A percentile compares a stretch with the other conserved stretches of the same genome.
Evolutionary conservation across 164 flowering plant genomes (phyloP).

Genomic region (Tetracentron sinense): DNA sequence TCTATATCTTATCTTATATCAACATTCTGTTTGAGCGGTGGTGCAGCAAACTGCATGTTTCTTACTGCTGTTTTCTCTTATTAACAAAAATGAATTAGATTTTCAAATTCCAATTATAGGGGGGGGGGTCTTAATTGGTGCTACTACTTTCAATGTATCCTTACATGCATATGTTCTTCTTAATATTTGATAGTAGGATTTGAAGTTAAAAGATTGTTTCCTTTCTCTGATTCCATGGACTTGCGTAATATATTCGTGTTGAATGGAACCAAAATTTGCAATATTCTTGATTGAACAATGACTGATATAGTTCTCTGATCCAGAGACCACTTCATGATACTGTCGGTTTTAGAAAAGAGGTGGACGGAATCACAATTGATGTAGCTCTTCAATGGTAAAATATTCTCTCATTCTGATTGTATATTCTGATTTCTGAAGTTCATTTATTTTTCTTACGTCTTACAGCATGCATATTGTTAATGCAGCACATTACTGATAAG

Average conservation of each 20-base stretch:
- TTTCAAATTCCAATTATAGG: too few species aligned
- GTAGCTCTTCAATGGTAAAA: conserved; percentile 84
- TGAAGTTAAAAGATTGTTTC: background rate
- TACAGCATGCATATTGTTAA: background rate
- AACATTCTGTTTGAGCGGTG: too few species aligned
- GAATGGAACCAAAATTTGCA: background rate
- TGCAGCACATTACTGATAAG: background rate
- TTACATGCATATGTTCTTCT: background rate
- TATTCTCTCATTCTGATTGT: background rate
- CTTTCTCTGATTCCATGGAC: background rate
- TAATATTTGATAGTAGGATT: background rate
- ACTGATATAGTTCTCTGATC: conserved; percentile 25
- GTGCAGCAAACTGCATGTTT: too few species aligned
- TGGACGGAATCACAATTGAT: conserved; percentile 71
- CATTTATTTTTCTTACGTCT: conserved; percentile 5
- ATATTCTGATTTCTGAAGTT: background rate
- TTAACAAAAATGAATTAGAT: too few species aligned
- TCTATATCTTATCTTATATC: too few species aligned
- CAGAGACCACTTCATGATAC: conserved; percentile 92
- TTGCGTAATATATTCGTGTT: conserved; percentile 2
- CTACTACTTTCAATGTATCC: too few species aligned
- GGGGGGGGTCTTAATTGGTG: too few species aligned
- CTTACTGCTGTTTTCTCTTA: too few species aligned
- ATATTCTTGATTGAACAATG: conserved; percentile 6
- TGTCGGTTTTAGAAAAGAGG: conserved; percentile 63